These are phyloP conservation scores for Starmerella khaoyaiensis DNA, from an alignment of 805 yeast genomes.

Conservation along the genomic window DNA sequence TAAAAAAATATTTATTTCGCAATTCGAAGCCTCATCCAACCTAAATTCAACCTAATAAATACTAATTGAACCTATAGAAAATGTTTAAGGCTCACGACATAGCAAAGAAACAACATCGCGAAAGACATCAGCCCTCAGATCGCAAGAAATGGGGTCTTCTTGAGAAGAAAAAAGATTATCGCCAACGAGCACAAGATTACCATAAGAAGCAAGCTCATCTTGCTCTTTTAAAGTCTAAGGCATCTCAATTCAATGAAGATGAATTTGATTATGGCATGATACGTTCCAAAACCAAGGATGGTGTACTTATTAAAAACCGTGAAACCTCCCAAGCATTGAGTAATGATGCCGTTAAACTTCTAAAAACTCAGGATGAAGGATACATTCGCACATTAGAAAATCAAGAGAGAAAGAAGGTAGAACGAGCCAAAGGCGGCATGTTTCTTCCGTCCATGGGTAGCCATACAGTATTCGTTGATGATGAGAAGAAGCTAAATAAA, in stretches of 20 bases:
- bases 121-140: slow-evolving; percentile 72
- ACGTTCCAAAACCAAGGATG: slow-evolving; percentile 52
- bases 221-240: slow-evolving; percentile 61
- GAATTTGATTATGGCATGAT: slow-evolving; percentile 95
- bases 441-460: slow-evolving; percentile 41
- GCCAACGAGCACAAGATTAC: slow-evolving; percentile 50
- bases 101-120: slow-evolving; percentile 92
- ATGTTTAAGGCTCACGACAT: slow-evolving; percentile 48
- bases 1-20: no score
- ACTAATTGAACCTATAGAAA: no score
- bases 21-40: background rate
- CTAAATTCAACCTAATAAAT: no score
- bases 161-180: slow-evolving; percentile 85
- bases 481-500: slow-evolving; percentile 38
- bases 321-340: slow-evolving; percentile 34
- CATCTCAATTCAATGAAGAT: slow-evolving; percentile 70
- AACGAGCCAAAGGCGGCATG: slow-evolving; percentile 35
- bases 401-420: slow-evolving; percentile 53
- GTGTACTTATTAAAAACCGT: slow-evolving; percentile 50
- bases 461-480: slow-evolving; percentile 78
- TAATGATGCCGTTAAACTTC: slow-evolving; percentile 63
- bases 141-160: slow-evolving; percentile 69
- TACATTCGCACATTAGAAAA: slow-evolving; percentile 68
- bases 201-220: slow-evolving; percentile 48
- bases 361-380: slow-evolving; percentile 83